Evolutionary conservation across 805 yeast genomes (phyloP).

Genomic region (Ogataea kodamae): DNA sequence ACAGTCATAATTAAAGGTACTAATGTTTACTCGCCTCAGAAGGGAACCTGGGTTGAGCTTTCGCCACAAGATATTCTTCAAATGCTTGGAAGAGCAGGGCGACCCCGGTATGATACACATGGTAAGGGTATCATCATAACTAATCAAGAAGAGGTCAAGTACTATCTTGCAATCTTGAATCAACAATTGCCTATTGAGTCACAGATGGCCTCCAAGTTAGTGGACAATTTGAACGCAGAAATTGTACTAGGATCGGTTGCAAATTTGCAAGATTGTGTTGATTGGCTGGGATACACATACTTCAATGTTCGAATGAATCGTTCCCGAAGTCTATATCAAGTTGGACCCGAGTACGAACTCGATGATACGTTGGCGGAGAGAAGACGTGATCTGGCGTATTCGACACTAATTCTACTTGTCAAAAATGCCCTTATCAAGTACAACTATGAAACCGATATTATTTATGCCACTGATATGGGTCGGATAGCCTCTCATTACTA

Average conservation of each 20-base stretch:
- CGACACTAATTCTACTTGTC: conserved; percentile 63
- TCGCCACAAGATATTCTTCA: conserved; percentile 93
- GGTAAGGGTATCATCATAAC: conserved; percentile 96
- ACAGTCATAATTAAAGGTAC: conserved; percentile 93
- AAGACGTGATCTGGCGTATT: conserved; percentile 66
- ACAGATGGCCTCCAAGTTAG: conserved; percentile 65
- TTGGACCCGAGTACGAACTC: conserved; percentile 58
- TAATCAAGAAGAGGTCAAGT: conserved; percentile 77
- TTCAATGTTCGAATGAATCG: conserved; percentile 72
- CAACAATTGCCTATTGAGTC: conserved; percentile 93
- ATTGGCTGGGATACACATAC: conserved; percentile 80
- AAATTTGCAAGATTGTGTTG: conserved; percentile 60
- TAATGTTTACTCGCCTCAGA: conserved; percentile 86
- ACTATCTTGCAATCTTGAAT: conserved; percentile 84
- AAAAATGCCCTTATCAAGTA: conserved; percentile 59
- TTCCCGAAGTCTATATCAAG: conserved; percentile 72
- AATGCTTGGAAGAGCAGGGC: conserved; percentile 98
- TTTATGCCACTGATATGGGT: conserved; percentile 69
- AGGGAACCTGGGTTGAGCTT: conserved; percentile 85
- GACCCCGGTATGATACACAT: conserved; percentile 87
- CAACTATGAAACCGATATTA: conserved; percentile 44
- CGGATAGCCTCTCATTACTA: conserved; percentile 83
- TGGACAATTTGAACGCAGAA: conserved; percentile 84
- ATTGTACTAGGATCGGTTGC: conserved; percentile 67
- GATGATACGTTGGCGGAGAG: conserved; percentile 49